Evolutionary conservation across 176 grass and related monocot species (phyloP), one percentile per base, ranked within the genome.

Genomic region (Juncus effusus): DNA sequence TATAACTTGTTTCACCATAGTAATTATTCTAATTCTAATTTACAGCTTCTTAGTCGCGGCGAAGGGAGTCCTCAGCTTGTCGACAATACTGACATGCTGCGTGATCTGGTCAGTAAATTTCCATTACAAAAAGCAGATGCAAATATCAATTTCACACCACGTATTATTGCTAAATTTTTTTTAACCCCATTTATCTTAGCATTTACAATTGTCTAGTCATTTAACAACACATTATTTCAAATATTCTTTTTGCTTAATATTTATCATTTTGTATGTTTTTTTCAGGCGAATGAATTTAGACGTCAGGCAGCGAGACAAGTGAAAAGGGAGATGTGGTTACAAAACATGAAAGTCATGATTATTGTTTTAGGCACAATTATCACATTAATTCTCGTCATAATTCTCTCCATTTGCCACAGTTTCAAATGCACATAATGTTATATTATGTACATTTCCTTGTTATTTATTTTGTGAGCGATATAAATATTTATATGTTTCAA

Each of bases 271-370:
- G 1, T 47, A 47, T 16, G 51, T 53, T 36, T 35, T 51, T 50
- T 68, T 3, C 82, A 84, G 69, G 83, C 87, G 16, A 4, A 44
- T 50, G 80, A 90, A 77, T 90, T 87, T 65, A 83, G 83, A 65
- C 73, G 67, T 36, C 14, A 87, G 19, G 19, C 44, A 12, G 88
- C 80, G 3, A 64, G 11, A 0, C 62, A 68, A 52, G 39, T 87
- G 28, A 56, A 81, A 11, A 81, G 80, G 37, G 86, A 78, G 60
- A 91, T 91, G 88, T 91, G 88, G 88, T 62, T 76, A 6, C 84
- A 91, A 54, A 91, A 90, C 77, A 90, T 87, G 87, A 90, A 90
- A 80, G 71, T 90, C 2, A 87, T 83, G 61, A 61, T 91, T 14
- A 83, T 91, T 12, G 77, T 87, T 3, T 50, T 78, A 1, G 88